Conservation (phyloP, 768 basidiomycete species). For the Panaeolus cyanescens region DNA sequence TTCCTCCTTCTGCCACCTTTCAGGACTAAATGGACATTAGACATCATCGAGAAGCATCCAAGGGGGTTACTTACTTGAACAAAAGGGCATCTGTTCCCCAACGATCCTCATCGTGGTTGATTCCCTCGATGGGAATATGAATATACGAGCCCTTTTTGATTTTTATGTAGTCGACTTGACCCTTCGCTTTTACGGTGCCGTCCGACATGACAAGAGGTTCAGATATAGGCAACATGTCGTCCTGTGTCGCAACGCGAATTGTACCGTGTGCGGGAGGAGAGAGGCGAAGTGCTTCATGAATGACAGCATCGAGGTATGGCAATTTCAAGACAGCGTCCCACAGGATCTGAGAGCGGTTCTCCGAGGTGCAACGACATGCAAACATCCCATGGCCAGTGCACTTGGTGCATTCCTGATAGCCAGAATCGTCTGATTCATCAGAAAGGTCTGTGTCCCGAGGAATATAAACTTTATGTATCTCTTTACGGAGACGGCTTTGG, state of each 20-base stretch:
- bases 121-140: constrained; percentile 59
- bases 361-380: constrained; percentile 13
- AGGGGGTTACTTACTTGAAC: constrained; percentile 48
- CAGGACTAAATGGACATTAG: constrained; percentile 39
- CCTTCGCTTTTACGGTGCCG: constrained; percentile 29
- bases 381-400: constrained; percentile 12
- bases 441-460: constrained; percentile 19
- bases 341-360: constrained; percentile 16
- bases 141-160: constrained; percentile 58
- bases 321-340: constrained; percentile 42
- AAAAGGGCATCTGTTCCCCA: constrained; percentile 55
- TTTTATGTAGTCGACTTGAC: constrained; percentile 33
- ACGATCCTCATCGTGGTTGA: constrained; percentile 50
- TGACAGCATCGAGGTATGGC: constrained; percentile 56
- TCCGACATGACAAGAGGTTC: constrained; percentile 42
- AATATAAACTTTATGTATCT: constrained; percentile 31
- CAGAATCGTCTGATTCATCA: constrained; percentile 24
- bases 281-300: constrained; percentile 59
- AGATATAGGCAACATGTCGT: constrained; percentile 56
- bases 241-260: constrained; percentile 53
- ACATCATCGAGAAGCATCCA: not conserved
- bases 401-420: constrained; percentile 21
- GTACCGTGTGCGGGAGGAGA: constrained; percentile 58
- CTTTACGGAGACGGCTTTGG: constrained; percentile 58
- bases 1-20: constrained; percentile 48